A percentile compares a stretch with the other conserved stretches of the same genome.
Evolutionary conservation across 2,329 filamentous ascomycete species (phyloP).

Genomic region (Pezicula neosporulosa): DNA sequence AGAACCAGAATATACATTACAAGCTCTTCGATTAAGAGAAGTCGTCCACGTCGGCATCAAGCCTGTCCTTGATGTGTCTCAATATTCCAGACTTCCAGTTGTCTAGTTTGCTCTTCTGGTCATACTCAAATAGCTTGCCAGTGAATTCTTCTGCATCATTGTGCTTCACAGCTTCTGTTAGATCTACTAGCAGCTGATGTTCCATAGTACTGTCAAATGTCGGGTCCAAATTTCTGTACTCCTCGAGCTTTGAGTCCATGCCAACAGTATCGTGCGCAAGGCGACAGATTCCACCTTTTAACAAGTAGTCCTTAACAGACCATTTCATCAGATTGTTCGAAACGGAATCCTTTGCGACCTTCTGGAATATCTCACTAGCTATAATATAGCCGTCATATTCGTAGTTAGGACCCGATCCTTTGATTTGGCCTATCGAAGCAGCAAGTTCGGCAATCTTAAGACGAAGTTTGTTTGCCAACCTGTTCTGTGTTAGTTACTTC

Average conservation of each 20-base stretch:
- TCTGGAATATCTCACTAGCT: slow-evolving; percentile 78
- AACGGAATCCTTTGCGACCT: slow-evolving; percentile 73
- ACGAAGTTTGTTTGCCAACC: slow-evolving; percentile 88
- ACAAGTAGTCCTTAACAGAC: slow-evolving; percentile 91
- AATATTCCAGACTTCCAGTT: slow-evolving; percentile 95
- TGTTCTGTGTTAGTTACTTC: slow-evolving; percentile 30
- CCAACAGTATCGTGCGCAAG: slow-evolving; percentile 75
- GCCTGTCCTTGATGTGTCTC: slow-evolving; percentile 77
- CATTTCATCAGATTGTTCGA: slow-evolving; percentile 92
- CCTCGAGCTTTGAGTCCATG: slow-evolving; percentile 73
- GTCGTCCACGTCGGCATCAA: slow-evolving; percentile 68
- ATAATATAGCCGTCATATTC: slow-evolving; percentile 61
- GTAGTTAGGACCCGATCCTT: slow-evolving; percentile 55
- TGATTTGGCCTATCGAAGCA: slow-evolving; percentile 67
- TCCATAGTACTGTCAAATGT: slow-evolving; percentile 76
- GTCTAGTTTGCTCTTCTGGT: slow-evolving; percentile 89
- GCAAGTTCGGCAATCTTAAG: slow-evolving; percentile 88
- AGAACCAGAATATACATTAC: background rate
- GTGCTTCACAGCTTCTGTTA: slow-evolving; percentile 70
- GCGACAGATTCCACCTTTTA: slow-evolving; percentile 92
- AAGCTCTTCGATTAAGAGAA: slow-evolving; percentile 48
- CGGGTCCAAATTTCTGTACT: slow-evolving; percentile 76
- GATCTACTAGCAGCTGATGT: slow-evolving; percentile 74
- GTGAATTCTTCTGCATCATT: slow-evolving; percentile 80
- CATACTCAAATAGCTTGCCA: slow-evolving; percentile 84